These are phyloP conservation scores for Gossypium davidsonii DNA, from an alignment of 441 rosid genomes.

Conservation along the genomic window DNA sequence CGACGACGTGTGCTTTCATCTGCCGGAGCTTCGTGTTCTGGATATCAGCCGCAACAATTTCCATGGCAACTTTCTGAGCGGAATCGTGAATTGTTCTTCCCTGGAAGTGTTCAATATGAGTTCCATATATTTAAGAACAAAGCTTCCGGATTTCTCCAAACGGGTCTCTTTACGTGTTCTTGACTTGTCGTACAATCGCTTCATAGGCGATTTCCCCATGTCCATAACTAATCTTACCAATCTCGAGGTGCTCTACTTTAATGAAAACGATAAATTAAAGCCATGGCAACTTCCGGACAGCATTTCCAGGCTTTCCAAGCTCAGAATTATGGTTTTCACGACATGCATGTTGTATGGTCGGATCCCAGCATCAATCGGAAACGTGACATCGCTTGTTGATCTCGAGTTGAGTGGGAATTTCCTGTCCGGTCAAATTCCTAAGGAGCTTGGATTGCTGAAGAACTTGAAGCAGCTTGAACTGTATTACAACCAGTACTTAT, in stretches of 20 bases:
- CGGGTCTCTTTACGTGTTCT: conserved; percentile 55
- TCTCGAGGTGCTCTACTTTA: conserved; percentile 62
- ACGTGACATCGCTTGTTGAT: conserved; percentile 72
- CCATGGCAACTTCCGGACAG: conserved; percentile 66
- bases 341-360: conserved; percentile 62
- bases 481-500: conserved; percentile 67
- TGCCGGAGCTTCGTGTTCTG: conserved; percentile 59
- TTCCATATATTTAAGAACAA: conserved; percentile 33
- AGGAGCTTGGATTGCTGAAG: conserved; percentile 63
- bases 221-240: conserved; percentile 62
- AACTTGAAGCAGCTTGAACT: conserved; percentile 79
- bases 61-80: conserved; percentile 42
- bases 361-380: conserved; percentile 70
- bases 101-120: conserved; percentile 66
- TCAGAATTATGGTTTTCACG: conserved; percentile 54
- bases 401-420: conserved; percentile 80
- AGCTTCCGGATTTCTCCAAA: conserved; percentile 67
- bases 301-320: conserved; percentile 53
- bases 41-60: conserved; percentile 56
- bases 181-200: conserved; percentile 71
- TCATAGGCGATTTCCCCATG: conserved; percentile 72
- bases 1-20: conserved; percentile 48
- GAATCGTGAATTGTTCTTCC: conserved; percentile 59
- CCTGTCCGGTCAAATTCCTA: conserved; percentile 61
- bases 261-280: conserved; percentile 51